Base-by-base conservation (phyloP, 2,329 filamentous ascomycete species). In the Aspergillus fumigatiaffinis region DNA sequence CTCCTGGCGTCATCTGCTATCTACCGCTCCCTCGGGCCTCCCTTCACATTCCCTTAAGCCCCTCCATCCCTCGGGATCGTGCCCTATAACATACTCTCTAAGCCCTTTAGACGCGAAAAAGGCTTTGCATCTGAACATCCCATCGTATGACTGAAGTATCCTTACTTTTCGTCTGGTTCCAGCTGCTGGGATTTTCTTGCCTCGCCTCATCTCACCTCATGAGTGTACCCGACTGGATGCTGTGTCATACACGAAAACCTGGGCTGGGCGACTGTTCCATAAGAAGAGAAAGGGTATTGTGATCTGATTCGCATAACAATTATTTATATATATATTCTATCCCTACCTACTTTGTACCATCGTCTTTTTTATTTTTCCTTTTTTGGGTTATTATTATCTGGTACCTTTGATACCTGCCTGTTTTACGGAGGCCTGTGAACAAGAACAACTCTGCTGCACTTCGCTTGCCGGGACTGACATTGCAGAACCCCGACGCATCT, bases 1-100 rank as follows among this genome's bases (percentile, higher is more conserved):
- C 49, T 51, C 51, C 56, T 60, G 58, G 52, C 55, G 58, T 62
- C 60, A 60, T 58, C 58, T 55, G 55, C 55, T 56, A 57, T 60
- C 53, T 42, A 12, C 42, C 8, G 42, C 21, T 46, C 20, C 56
- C 58, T 53, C 41, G 29, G 59, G 28, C 59, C 60, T 57, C 56
- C 54, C 47, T 56, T 55, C 56, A 50, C 59, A 59, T 61, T 60
- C 56, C 21, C 56, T 17, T 38, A 7, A 47, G 32, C 44, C 56
- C 56, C 50, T 58, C 44, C 29, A 55, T 52, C 49, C 49, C 26
- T 50, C 50, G 28, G 52, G 48, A 38, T 57, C 51, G 35, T 23
- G 28, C 48, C 42, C 20, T 46, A 46, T 46, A 21, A 23, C 23
- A 23, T 26, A 12, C 44, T 47, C 21, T 8, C 44, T 23, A 23